Percentiles rank a stretch among this genome's conserved stretches.
These are phyloP conservation scores for Kodamaea laetipori DNA, from an alignment of 805 yeast genomes.

Conservation along the genomic window DNA sequence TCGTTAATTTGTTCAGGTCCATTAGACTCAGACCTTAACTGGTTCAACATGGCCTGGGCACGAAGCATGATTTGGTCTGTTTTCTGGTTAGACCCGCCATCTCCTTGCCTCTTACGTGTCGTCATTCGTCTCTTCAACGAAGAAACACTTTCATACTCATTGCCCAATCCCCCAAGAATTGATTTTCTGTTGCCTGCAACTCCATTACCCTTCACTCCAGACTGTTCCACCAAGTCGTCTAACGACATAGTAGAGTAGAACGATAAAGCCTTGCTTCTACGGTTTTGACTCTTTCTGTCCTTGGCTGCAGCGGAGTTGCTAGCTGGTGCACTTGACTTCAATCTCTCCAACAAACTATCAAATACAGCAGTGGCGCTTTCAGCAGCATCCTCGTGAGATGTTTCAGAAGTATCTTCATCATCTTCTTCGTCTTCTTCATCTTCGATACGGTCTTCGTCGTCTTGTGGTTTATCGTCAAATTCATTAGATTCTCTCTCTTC, in stretches of 20 bases:
- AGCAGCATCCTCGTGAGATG: conserved; percentile 8
- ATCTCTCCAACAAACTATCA: conserved; percentile 33
- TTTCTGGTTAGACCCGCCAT: conserved; percentile 12
- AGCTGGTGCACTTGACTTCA: conserved; percentile 32
- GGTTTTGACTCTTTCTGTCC: conserved; percentile 22
- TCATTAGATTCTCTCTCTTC: conserved; percentile 14
- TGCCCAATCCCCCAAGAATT: conserved; percentile 2
- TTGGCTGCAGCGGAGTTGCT: conserved; percentile 17
- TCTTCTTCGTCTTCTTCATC: conserved; percentile 20
- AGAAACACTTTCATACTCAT: conserved; percentile 42
- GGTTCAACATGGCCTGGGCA: conserved; percentile 44
- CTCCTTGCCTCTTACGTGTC: conserved; percentile 26
- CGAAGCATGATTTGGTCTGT: conserved; percentile 36
- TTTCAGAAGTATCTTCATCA: conserved; percentile 17
- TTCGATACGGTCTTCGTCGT: conserved; percentile 15
- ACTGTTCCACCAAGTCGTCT: conserved; percentile 24
- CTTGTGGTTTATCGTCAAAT: conserved; percentile 12
- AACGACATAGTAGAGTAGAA: conserved; percentile 33
- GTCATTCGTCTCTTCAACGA: conserved; percentile 41
- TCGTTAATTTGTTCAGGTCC: conserved; percentile 2
- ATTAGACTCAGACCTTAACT: conserved; percentile 20
- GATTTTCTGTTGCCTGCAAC: conserved; percentile 4
- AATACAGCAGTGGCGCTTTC: conserved; percentile 29
- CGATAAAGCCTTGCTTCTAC: conserved; percentile 37
- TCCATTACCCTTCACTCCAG: conserved; percentile 2